Conservation (phyloP, 1,284 basidiomycete genomes). For the Psilocybe mexicana region DNA sequence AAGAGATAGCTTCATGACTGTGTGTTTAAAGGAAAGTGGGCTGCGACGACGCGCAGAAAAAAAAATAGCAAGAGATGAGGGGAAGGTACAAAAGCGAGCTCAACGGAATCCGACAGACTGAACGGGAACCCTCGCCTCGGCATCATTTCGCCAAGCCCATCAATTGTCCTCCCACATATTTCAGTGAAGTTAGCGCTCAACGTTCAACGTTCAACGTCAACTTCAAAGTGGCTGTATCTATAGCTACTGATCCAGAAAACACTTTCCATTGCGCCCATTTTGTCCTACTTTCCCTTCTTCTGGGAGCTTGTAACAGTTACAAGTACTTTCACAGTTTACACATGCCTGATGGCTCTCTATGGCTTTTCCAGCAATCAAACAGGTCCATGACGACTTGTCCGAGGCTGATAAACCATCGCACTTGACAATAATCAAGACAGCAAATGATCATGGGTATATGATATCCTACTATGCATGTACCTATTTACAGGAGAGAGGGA, state of each 20-base stretch:
- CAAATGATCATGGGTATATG: no score
- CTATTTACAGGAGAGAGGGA: no score
- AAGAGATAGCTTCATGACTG: conserved; percentile 29
- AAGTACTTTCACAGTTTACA: no score
- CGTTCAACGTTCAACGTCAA: background rate
- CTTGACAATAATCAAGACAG: no score
- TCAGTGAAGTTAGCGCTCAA: background rate
- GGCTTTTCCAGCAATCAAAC: no score
- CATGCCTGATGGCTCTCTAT: no score
- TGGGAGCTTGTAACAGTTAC: no score
- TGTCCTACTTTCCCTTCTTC: background rate
- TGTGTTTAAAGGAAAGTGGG: conserved; percentile 17
- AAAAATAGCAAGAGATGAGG: conserved; percentile 8
- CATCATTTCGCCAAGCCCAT: conserved; percentile 10
- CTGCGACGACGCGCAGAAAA: conserved; percentile 17
- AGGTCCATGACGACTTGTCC: no score
- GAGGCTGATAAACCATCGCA: no score
- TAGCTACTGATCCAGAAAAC: background rate
- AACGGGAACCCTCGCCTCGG: background rate
- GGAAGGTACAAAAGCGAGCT: background rate
- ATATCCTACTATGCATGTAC: no score
- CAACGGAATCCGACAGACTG: background rate
- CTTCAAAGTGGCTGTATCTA: background rate
- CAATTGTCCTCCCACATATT: background rate
- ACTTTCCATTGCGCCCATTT: background rate